Evolutionary conservation across 2,329 filamentous ascomycete species (phyloP).

Genomic region (Fusarium vanettenii): DNA sequence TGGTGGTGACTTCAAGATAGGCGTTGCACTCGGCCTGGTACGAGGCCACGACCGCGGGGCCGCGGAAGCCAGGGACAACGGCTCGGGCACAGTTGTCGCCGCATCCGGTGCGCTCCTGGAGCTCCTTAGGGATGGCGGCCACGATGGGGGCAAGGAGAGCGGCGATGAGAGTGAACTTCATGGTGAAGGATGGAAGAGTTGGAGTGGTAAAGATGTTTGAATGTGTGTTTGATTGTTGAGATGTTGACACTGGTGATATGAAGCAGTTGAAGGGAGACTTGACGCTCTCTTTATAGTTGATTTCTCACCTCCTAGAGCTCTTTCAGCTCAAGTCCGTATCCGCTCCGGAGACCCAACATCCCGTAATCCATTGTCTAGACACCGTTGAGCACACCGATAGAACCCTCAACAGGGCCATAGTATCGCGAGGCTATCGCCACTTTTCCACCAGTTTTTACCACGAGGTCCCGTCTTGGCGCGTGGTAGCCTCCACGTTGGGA

Average conservation of each 20-base stretch:
- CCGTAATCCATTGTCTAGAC: not conserved
- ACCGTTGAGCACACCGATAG: not conserved
- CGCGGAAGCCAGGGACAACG: constrained; percentile 28
- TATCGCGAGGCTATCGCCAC: constrained; percentile 16
- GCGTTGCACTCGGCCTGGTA: constrained; percentile 33
- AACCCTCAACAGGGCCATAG: not conserved
- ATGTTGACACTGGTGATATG: not conserved
- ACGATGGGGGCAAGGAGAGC: constrained; percentile 23
- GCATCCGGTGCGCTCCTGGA: constrained; percentile 25
- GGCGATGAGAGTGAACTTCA: constrained; percentile 36
- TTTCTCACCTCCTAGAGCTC: not conserved
- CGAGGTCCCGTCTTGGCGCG: not conserved
- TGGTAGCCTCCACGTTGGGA: constrained; percentile 3
- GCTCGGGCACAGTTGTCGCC: constrained; percentile 36
- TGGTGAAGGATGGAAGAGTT: not conserved
- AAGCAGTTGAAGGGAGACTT: not conserved
- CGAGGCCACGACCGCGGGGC: constrained; percentile 12
- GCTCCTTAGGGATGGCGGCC: constrained; percentile 28
- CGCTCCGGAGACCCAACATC: not conserved
- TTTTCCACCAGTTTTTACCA: not conserved
- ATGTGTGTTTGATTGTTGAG: not conserved
- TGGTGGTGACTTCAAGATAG: constrained; percentile 31
- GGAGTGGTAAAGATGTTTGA: not conserved
- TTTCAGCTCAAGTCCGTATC: not conserved
- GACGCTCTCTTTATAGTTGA: constrained; percentile 10